phyloP scores from a whole-genome alignment of 2,329 filamentous ascomycete species.

The Teratosphaeriaceae sp. region DNA sequence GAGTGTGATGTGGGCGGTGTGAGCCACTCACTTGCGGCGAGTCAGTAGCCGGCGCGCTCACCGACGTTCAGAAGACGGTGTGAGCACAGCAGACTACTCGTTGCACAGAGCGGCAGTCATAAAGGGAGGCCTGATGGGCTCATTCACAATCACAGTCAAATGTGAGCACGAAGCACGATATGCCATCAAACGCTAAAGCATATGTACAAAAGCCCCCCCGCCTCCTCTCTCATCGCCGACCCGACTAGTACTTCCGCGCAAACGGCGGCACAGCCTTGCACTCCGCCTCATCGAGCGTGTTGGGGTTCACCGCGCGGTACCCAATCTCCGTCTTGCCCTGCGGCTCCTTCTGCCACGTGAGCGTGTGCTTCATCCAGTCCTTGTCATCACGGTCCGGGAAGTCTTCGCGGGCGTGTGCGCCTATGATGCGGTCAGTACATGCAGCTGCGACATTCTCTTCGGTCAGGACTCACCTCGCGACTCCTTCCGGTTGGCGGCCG shows the following conservation, averaged over 20 bases:
- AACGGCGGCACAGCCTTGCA: conserved; percentile 95
- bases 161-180: too few relatives aligned
- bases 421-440: not conserved
- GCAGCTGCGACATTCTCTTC: not conserved
- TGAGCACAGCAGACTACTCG: too few relatives aligned
- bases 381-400: conserved; percentile 90
- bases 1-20: too few relatives aligned
- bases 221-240: too few relatives aligned
- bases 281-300: conserved; percentile 88
- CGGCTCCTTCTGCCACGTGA: conserved; percentile 89
- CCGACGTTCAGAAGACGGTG: too few relatives aligned
- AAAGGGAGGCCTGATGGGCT: too few relatives aligned
- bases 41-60: too few relatives aligned
- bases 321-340: conserved; percentile 80
- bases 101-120: too few relatives aligned
- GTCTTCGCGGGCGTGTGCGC: conserved; percentile 90
- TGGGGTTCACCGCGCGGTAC: conserved; percentile 76
- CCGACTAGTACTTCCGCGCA: conserved; percentile 90
- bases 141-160: too few relatives aligned
- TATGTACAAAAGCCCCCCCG: too few relatives aligned
- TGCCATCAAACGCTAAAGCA: too few relatives aligned
- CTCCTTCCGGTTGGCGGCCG: conserved; percentile 92
- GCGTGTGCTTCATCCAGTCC: conserved; percentile 99
- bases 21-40: too few relatives aligned
- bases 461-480: conserved; percentile 58